Percentiles rank a stretch among this genome's conserved stretches.
Evolutionary conservation across 352 stramenopile species (phyloP).

Genomic region (Phytophthora syringae): DNA sequence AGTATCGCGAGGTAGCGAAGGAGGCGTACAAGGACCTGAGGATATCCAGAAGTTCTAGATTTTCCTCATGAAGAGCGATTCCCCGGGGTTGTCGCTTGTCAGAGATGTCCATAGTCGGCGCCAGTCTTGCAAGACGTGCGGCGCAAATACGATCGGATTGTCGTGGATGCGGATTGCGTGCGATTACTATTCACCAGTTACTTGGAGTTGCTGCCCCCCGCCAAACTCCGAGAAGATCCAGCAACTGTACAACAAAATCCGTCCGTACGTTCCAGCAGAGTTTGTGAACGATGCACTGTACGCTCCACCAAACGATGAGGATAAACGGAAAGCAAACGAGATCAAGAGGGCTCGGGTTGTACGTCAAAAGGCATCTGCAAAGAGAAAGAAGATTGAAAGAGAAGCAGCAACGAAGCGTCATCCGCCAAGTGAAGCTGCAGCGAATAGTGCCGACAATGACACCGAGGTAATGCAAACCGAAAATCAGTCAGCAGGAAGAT

Average conservation of each 20-base stretch:
- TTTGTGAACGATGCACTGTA: neutral
- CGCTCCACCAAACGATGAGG: neutral
- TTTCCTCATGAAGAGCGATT: neutral
- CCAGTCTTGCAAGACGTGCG: neutral
- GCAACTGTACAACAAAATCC: neutral
- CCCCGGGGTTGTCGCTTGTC: neutral
- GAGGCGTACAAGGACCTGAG: neutral
- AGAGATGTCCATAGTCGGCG: neutral
- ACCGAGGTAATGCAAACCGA: too few relatives aligned
- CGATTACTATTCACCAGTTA: too few relatives aligned
- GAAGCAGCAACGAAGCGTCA: too few relatives aligned
- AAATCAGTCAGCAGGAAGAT: too few relatives aligned
- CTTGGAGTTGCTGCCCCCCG: neutral
- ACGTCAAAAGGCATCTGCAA: too few relatives aligned
- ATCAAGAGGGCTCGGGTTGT: too few relatives aligned
- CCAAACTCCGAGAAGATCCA: neutral
- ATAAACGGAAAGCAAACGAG: too few relatives aligned
- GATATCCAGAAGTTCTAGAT: neutral
- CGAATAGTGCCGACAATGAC: too few relatives aligned
- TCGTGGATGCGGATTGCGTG: too few relatives aligned
- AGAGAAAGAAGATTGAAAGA: too few relatives aligned
- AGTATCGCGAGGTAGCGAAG: neutral
- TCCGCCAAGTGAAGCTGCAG: too few relatives aligned
- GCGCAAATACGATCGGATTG: too few relatives aligned
- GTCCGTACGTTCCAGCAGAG: neutral